Evolutionary conservation across 306 rosid genomes (phyloP), one percentile per base, ranked within the genome.

Genomic region (Inga oerstediana): DNA sequence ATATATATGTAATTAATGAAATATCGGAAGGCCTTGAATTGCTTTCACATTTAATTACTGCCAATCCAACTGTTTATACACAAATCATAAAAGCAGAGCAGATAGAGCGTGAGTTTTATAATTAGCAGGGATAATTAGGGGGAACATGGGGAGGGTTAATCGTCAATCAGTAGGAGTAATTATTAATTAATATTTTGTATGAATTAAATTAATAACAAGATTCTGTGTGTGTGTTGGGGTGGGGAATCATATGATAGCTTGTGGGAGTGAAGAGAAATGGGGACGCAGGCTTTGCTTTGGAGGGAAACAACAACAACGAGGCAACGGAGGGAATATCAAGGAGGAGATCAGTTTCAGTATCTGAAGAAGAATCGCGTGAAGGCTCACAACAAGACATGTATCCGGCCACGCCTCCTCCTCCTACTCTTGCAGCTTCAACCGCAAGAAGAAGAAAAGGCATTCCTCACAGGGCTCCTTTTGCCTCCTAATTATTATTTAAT

Each of bases 361-460:
- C 86, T 68, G 87, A 87, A 44, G 86, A 88, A 84, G 93, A 86
- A 84, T 91, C 89, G 95, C 91, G 91, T 87, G 98, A 91, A 89
- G 91, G 92, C 51, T 87, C 93, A 86, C 94, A 88, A 85, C 90
- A 92, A 88, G 93, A 87, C 84, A 88, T 92, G 76, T 89, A 91
- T 68, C 93, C 91, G 58, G 64, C 90, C 89, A 94, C 95, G 82
- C 95, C 93, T 82, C 85, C 92, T 78, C 94, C 93, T 75, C 95
- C 94, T 84, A 8, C n/a, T 16, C 49, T 97, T 87, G 7, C 59
- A 52, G 56, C 98, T 87, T 92, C 98, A 61, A 88, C 80, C 15
- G 82, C 92, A 86, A 91, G 99, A 58, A 93, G 99, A 92, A 95
- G 99, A 83, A 95, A 95, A 91, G 99, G 99, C 81, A 95, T 93